Base-by-base conservation (phyloP, 2,329 filamentous ascomycete species). In the Hypoxylon sp. region DNA sequence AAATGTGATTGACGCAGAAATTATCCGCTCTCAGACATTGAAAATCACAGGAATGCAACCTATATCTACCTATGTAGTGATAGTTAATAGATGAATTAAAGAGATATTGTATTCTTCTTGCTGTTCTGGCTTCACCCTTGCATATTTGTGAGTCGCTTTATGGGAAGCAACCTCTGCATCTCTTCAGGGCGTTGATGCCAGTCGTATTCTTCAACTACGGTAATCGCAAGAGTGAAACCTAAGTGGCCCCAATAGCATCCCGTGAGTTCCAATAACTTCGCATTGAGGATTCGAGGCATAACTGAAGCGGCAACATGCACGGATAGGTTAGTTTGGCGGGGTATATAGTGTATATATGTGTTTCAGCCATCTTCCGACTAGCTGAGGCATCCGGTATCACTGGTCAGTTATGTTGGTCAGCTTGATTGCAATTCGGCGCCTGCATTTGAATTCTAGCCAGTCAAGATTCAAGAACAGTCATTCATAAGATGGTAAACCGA, bases 351-450 rank as follows among this genome's bases (percentile, higher is more conserved):
- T 29, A 48, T 19, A 50, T 19, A 42, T 24, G 42, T n/a, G 70
- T 72, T 70, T 72, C 68, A 72, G 70, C 68, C 68, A 65, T 53
- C 46, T 60, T 42, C 31, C 24, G 47, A 59, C 58, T 37, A 64
- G 39, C 50, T 54, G 39, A 68, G 26, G 35, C 57, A 54, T 60
- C 67, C 22, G 53, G 67, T 56, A 26, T 63, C 31, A 60, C 52
- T 65, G 53, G 63, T 31, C 57, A 48, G 63, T 50, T 11, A 19
- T 51, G 31, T 53, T 63, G 52, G 56, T 68, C 53, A 60, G 61
- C 52, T 44, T 10, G 44, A 42, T 60, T 29, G 47, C 57, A 57
- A 63, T 68, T 68, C 64, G 39, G 44, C 48, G 29, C 35, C 53
- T 29, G 4, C 50, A 24, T 55, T 47, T 48, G 22, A 22, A 42